Conservation (phyloP, 106 monocot species). For the Phalaenopsis equestris region DNA sequence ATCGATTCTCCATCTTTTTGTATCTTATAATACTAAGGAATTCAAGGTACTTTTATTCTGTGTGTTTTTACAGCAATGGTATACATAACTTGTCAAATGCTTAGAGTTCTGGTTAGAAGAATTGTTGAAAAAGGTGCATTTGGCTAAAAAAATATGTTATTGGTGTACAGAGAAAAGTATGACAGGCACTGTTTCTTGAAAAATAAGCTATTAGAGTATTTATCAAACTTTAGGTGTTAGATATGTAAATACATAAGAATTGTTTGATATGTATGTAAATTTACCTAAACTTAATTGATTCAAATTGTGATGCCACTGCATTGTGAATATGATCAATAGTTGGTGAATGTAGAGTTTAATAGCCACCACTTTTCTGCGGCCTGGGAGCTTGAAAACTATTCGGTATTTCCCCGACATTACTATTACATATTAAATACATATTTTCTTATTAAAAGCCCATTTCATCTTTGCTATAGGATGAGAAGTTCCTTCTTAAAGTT, state of each 20-base stretch:
- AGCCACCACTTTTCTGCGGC: background rate
- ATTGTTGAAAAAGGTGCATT: background rate
- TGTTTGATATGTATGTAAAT: too few relatives aligned
- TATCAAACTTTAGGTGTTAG: too few relatives aligned
- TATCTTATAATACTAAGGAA: background rate
- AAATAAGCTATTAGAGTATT: too few relatives aligned
- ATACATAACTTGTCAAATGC: background rate
- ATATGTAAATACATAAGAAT: too few relatives aligned
- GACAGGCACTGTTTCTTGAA: too few relatives aligned
- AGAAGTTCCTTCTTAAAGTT: conserved; percentile 41
- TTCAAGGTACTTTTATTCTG: background rate
- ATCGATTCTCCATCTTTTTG: background rate
- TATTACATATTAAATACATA: background rate
- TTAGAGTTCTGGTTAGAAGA: background rate
- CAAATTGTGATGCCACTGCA: too few relatives aligned
- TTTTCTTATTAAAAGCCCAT: background rate
- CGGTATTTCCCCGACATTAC: background rate
- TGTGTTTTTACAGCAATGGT: background rate
- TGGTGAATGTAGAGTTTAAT: background rate
- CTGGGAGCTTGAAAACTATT: background rate
- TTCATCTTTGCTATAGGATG: conserved; percentile 28
- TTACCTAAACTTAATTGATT: too few relatives aligned
- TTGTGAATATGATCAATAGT: too few relatives aligned
- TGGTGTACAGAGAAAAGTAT: too few relatives aligned
- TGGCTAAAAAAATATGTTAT: too few relatives aligned